Conservation (phyloP, 2,329 filamentous ascomycete species). For the Aspergillus sp. region DNA sequence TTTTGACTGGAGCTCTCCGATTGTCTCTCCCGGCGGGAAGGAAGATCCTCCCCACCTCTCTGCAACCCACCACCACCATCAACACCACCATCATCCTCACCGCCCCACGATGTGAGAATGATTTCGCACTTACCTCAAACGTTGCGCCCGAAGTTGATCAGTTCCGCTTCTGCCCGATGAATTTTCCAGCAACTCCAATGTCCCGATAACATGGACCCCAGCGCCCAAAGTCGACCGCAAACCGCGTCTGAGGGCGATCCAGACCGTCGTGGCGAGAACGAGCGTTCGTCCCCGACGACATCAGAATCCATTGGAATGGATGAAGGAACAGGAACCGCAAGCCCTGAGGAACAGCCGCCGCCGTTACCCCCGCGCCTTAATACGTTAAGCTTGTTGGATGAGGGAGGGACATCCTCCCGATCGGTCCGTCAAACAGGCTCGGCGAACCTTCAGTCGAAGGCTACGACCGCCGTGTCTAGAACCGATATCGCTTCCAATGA, state of each 20-base stretch:
- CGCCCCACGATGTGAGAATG: neutral
- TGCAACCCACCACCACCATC: neutral
- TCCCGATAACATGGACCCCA: neutral
- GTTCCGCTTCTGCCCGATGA: too few relatives aligned
- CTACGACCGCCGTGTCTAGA: conserved; percentile 82
- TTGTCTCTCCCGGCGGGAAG: conserved; percentile 9
- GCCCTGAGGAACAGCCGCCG: conserved; percentile 39
- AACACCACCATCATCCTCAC: neutral
- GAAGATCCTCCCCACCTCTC: conserved; percentile 3
- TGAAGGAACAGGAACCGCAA: conserved; percentile 19
- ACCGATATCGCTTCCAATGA: conserved; percentile 77
- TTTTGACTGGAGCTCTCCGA: conserved; percentile 2
- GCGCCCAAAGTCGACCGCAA: neutral
- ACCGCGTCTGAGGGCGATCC: neutral
- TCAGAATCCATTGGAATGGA: conserved; percentile 16
- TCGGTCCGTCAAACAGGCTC: conserved; percentile 33
- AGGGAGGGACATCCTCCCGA: conserved; percentile 32
- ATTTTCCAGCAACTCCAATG: neutral
- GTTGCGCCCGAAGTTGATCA: too few relatives aligned
- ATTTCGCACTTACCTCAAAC: too few relatives aligned
- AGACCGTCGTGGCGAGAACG: conserved; percentile 10
- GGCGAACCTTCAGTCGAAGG: conserved; percentile 54
- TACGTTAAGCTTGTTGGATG: conserved; percentile 35
- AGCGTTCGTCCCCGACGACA: conserved; percentile 9
- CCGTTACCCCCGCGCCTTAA: conserved; percentile 48